Evolutionary conservation across 2,329 filamentous ascomycete species (phyloP), one percentile per base, ranked within the genome.

Genomic region (Ophiostoma sp.): DNA sequence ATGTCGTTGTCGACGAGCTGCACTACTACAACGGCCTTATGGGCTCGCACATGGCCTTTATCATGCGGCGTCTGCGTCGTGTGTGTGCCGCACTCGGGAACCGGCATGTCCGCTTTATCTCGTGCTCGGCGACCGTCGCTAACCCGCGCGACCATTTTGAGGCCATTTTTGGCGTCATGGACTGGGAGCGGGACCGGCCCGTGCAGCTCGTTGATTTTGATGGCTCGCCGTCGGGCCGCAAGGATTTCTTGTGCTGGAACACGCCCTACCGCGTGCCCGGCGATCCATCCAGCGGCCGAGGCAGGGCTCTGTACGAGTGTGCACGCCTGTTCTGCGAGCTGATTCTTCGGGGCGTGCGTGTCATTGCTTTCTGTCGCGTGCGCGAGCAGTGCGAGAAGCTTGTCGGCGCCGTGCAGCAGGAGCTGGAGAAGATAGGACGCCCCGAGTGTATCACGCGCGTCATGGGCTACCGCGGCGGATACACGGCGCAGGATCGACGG

Each of bases 231-330:
- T 93, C 93, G 6, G 93, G 94, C 0, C 85, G 93, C 31, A 98
- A 98, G 77, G 94, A 98, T 76, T 98, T 98, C 71, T 77, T 99
- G 7, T 98, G 94, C 79, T 99, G 95, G 95, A 98, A 99, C 75
- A 97, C 94, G 0, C 95, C 95, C 0, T 97, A 88, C 79, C 96
- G 93, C 77, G 94, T 97, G 74, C 93, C 94, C 0, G 86, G 85
- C 0, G 94, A 98, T 78, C 91, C 93, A 10, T 88, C 90, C 0
- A 96, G 92, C 75, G 94, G 95, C 1, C 87, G 95, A 71, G 92
- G 92, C 17, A 92, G 92, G 77, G 89, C 90, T 3, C 88, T 96
- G 77, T 85, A 87, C 4, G 94, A 99, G 79, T 91, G 92, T n/a
- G 93, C 95, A 1, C 89, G 91, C 62, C 81, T 99, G 0, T 97